Percentiles rank a stretch among this genome's conserved stretches.
phyloP scores from a whole-genome alignment of 2,329 filamentous ascomycete species.

The Acrocalymma vagum region DNA sequence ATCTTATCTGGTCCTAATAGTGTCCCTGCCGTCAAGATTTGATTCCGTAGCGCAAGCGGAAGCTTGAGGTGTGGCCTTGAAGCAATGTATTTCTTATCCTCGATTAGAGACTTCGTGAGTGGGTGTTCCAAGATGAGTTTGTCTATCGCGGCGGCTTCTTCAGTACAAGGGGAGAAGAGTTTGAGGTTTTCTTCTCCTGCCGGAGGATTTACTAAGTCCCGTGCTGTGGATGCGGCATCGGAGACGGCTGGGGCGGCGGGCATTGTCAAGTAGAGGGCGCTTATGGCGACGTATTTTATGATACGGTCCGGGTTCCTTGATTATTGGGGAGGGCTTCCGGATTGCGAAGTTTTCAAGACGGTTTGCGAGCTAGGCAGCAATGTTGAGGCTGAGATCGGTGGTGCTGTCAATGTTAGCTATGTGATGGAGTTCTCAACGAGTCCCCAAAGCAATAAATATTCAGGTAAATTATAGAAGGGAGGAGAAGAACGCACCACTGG shows the following conservation, averaged over 20 bases:
- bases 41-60: conserved; percentile 71
- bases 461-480: no score
- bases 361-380: conserved; percentile 14
- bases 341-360: conserved; percentile 7
- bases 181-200: conserved; percentile 77
- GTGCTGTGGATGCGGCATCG: conserved; percentile 59
- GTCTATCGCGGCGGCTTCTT: conserved; percentile 67
- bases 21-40: conserved; percentile 84
- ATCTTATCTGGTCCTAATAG: conserved; percentile 79
- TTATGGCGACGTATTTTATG: conserved; percentile 55
- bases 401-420: no score
- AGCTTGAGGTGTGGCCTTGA: conserved; percentile 89
- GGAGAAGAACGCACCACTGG: neutral
- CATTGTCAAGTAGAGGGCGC: conserved; percentile 66
- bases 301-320: conserved; percentile 30
- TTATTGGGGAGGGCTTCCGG: neutral
- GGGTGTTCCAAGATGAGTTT: conserved; percentile 78
- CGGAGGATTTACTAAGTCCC: conserved; percentile 62
- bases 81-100: conserved; percentile 73
- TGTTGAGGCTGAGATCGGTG: no score
- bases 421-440: no score
- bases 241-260: conserved; percentile 62
- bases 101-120: conserved; percentile 73
- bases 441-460: no score
- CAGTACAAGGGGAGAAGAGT: conserved; percentile 68